Evolutionary conservation across 108 stramenopile genomes (phyloP).

Genomic region (Nitzschia palea): DNA sequence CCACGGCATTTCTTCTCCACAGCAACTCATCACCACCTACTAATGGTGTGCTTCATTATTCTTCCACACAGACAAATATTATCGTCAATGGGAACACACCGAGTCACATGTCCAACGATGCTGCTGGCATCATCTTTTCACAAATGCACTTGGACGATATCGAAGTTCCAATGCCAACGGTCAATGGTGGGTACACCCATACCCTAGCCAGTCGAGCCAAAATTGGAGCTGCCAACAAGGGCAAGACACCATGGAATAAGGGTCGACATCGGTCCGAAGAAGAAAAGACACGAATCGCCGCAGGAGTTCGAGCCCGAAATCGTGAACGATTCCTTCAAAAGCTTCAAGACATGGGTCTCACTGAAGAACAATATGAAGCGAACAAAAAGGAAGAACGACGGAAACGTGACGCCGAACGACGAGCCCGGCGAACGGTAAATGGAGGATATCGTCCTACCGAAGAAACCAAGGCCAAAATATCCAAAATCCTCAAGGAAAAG

Average conservation of each 20-base stretch:
- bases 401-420: constrained; percentile 55
- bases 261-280: constrained; percentile 75
- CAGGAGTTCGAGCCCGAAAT: constrained; percentile 68
- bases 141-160: not conserved
- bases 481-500: constrained; percentile 66
- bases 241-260: constrained; percentile 88
- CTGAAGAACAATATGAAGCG: constrained; percentile 74
- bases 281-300: constrained; percentile 65
- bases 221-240: constrained; percentile 86
- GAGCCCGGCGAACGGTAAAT: constrained; percentile 67
- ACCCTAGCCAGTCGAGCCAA: constrained; percentile 72
- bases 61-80: not conserved
- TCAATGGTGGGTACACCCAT: constrained; percentile 76
- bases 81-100: not conserved
- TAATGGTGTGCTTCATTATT: not conserved
- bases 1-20: not conserved
- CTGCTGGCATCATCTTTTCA: too few species aligned
- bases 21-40: not conserved
- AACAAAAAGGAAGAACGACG: constrained; percentile 58
- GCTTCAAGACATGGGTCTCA: constrained; percentile 63
- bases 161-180: constrained; percentile 41
- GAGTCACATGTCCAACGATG: too few species aligned
- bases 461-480: constrained; percentile 81
- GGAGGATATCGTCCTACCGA: constrained; percentile 80
- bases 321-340: constrained; percentile 69